phyloP scores from a whole-genome alignment of 805 yeast species.

The Yarrowia deformans region DNA sequence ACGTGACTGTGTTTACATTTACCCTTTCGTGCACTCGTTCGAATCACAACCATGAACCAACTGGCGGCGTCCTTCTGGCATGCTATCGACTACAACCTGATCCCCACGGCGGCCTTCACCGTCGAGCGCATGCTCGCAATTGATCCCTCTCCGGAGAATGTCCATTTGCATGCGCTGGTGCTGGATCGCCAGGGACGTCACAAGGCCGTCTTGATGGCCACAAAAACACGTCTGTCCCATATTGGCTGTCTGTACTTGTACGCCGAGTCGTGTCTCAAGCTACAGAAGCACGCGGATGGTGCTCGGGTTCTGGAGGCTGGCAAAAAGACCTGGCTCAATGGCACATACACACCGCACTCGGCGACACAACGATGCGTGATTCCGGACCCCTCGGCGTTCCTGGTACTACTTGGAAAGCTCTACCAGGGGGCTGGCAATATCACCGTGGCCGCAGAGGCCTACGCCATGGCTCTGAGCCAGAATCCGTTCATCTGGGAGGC shows the following conservation, averaged over 20 bases:
- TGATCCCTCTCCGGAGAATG: slow-evolving; percentile 60
- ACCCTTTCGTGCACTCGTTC: not conserved
- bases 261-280: slow-evolving; percentile 68
- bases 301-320: slow-evolving; percentile 47
- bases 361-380: slow-evolving; percentile 44
- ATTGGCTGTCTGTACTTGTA: slow-evolving; percentile 79
- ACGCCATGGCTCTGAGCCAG: slow-evolving; percentile 69
- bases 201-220: slow-evolving; percentile 65
- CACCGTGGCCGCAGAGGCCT: slow-evolving; percentile 69
- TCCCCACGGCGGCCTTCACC: slow-evolving; percentile 81
- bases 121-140: slow-evolving; percentile 80
- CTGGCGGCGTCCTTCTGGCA: slow-evolving; percentile 56
- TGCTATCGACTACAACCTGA: slow-evolving; percentile 72
- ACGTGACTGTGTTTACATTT: slow-evolving; percentile 36
- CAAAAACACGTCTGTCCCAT: slow-evolving; percentile 59
- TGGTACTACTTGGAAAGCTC: slow-evolving; percentile 73
- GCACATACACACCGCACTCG: slow-evolving; percentile 9
- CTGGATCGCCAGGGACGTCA: slow-evolving; percentile 64
- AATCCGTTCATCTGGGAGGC: slow-evolving; percentile 91
- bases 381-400: slow-evolving; percentile 78
- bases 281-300: slow-evolving; percentile 68
- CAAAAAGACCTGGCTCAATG: slow-evolving; percentile 35
- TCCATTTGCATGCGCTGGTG: slow-evolving; percentile 74
- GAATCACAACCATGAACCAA: slow-evolving; percentile 29
- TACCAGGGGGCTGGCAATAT: slow-evolving; percentile 64